These are phyloP conservation scores for Elaeis guineensis DNA, from an alignment of 176 grass and related monocot genomes.

Conservation along the genomic window DNA sequence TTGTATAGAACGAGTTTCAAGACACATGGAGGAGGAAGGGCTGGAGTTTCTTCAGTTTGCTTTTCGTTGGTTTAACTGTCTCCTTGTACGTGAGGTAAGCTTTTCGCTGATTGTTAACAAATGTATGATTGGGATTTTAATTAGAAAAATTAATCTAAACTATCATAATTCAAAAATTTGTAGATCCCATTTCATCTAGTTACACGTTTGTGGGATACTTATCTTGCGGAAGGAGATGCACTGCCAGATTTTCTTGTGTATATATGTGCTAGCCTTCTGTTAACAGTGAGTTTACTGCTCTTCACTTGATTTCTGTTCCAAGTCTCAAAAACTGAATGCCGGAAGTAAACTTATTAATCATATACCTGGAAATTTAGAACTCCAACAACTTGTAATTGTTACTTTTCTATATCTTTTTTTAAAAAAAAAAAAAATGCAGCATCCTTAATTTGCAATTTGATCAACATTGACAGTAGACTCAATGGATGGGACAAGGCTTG, in stretches of 20 bases:
- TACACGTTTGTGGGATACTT: slow-evolving; percentile 89
- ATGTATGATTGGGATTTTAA: too few species aligned
- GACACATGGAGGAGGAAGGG: slow-evolving; percentile 94
- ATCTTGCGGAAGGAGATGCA: slow-evolving; percentile 92
- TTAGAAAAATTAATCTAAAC: too few species aligned
- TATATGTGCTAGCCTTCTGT: slow-evolving; percentile 87
- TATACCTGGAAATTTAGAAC: too few species aligned
- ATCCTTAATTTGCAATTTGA: too few species aligned
- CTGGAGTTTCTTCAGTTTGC: slow-evolving; percentile 98
- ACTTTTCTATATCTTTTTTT: too few species aligned
- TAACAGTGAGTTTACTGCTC: slow-evolving; percentile 58
- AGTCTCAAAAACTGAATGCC: too few species aligned
- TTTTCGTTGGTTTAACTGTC: slow-evolving; percentile 98
- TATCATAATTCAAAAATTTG: slow-evolving; percentile 8
- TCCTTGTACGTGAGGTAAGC: slow-evolving; percentile 83
- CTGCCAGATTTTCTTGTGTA: slow-evolving; percentile 97
- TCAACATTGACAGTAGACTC: too few species aligned
- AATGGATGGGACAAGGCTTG: too few species aligned
- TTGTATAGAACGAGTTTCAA: slow-evolving; percentile 72
- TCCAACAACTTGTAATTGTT: too few species aligned
- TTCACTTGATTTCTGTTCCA: too few species aligned
- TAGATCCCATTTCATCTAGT: slow-evolving; percentile 93
- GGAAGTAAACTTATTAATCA: too few species aligned
- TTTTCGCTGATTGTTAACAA: background rate
- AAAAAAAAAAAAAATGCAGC: too few species aligned